Base-by-base conservation (phyloP, 192 early-diverging fungal species). In the Mortierella hygrophila region DNA sequence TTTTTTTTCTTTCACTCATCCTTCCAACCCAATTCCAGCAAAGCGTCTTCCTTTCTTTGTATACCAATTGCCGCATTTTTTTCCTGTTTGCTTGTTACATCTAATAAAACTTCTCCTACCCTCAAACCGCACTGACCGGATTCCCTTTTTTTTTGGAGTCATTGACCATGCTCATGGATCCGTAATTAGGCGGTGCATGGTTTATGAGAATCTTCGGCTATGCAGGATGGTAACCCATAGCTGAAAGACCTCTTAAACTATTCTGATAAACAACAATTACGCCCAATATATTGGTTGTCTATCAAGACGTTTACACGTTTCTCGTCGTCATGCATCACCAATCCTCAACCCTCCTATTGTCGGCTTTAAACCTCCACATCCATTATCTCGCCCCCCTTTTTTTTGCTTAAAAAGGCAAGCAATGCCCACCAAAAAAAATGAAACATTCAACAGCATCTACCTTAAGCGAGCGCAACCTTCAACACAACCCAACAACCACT, bases 61-160 rank as follows among this genome's bases (percentile, higher is more conserved):
- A 71, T 71, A 71, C 70, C 70, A 71, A 42, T 71, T 21, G 40
- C 35, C 35, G 37, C 70, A 65, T 32, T 65, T 13, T 63, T 60
- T n/a, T 46, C 57, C n/a, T 60, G 54, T n/a, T 60, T 29, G 57
- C 54, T 23, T 55, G 54, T 55, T 23, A 60, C 57, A 1, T 60
- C n/a, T n/a, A 60, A 65, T 65, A 60, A 60, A 65, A 60, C 21
- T 15, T 29, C 4, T 60, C 1, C n/a, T 15, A 65, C 29, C 29
- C 11, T 29, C n/a, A 65, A 26, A 4, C 11, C 4, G 6, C n/a
- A 26, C 8, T 60, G 57, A 10, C 8, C 6, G 0, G 57, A 11
- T 35, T 11, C 29, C 4, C 11, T 13, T 32, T 29, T 32, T 52
- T 52, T 18, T 18, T 5, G 2, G 49, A 21, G 18, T 20, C 18